Evolutionary conservation across 2,329 filamentous ascomycete species (phyloP).

Genomic region (Metarhizium robertsii): DNA sequence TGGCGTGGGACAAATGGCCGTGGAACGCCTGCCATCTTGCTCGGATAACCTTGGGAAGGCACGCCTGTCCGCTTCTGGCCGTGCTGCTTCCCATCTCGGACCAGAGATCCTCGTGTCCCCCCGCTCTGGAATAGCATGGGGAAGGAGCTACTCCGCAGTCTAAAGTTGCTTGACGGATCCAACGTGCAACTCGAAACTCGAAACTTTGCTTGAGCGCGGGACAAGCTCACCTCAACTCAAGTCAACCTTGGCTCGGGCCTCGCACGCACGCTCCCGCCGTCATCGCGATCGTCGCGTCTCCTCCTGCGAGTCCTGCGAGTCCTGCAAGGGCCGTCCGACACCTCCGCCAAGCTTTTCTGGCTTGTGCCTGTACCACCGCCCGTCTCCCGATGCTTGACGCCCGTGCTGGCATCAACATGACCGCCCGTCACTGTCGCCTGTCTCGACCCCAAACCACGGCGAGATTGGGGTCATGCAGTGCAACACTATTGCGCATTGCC

Average conservation of each 20-base stretch:
- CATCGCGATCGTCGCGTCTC: not conserved
- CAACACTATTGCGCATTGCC: not conserved
- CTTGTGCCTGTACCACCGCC: not conserved
- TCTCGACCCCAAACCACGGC: not conserved
- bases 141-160: not conserved
- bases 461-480: not conserved
- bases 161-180: too few species aligned
- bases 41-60: not conserved
- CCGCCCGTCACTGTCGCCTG: not conserved
- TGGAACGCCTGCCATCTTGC: not conserved
- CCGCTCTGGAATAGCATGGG: not conserved
- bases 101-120: not conserved
- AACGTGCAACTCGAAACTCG: too few species aligned
- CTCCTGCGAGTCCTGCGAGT: too few species aligned
- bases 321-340: slow-evolving; percentile 3
- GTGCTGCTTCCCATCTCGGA: not conserved
- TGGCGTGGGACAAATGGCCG: too few species aligned
- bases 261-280: not conserved
- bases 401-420: not conserved
- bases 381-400: not conserved
- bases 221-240: too few species aligned
- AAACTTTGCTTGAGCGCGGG: too few species aligned
- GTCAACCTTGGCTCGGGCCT: not conserved
- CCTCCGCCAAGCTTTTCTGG: not conserved
- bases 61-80: not conserved